phyloP scores from a whole-genome alignment of 345 rosid genomes.

The Aquilaria sinensis region DNA sequence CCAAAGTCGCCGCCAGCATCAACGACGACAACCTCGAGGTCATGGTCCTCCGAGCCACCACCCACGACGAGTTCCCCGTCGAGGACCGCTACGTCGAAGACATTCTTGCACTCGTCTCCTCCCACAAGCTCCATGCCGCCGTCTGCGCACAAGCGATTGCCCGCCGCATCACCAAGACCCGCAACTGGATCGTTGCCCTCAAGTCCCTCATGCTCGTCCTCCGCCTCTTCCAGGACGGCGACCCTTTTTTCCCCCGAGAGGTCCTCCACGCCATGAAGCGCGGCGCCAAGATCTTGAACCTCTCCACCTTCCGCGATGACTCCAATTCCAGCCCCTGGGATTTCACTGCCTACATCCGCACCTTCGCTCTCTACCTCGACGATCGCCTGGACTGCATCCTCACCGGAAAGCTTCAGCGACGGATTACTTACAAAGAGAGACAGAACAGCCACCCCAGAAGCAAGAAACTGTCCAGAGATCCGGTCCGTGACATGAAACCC shows the following conservation, averaged over 20 bases:
- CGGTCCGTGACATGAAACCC: constrained; percentile 57
- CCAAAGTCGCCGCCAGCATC: constrained; percentile 52
- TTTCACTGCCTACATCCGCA: constrained; percentile 54
- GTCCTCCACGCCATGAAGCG: constrained; percentile 65
- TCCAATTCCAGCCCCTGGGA: constrained; percentile 78
- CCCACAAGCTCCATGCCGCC: constrained; percentile 45
- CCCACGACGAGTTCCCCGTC: constrained; percentile 64
- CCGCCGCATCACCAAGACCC: constrained; percentile 58
- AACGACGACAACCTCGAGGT: constrained; percentile 57
- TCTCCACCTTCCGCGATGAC: constrained; percentile 57
- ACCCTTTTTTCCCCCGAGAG: constrained; percentile 73
- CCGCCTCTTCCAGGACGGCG: constrained; percentile 69
- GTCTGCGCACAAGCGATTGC: constrained; percentile 57
- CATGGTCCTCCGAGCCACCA: constrained; percentile 67
- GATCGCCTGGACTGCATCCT: constrained; percentile 69
- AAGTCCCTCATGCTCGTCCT: constrained; percentile 78
- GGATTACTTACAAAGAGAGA: constrained; percentile 22
- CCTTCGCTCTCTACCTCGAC: constrained; percentile 59
- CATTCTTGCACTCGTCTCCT: constrained; percentile 43
- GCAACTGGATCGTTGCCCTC: constrained; percentile 78
- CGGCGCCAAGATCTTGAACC: constrained; percentile 70
- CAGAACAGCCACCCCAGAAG: neutral
- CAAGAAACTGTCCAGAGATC: constrained; percentile 10
- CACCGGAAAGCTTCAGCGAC: constrained; percentile 55
- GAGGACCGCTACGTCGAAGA: constrained; percentile 57